phyloP scores from a whole-genome alignment of 352 stramenopile species.

The Phytophthora macrochlamydospora region DNA sequence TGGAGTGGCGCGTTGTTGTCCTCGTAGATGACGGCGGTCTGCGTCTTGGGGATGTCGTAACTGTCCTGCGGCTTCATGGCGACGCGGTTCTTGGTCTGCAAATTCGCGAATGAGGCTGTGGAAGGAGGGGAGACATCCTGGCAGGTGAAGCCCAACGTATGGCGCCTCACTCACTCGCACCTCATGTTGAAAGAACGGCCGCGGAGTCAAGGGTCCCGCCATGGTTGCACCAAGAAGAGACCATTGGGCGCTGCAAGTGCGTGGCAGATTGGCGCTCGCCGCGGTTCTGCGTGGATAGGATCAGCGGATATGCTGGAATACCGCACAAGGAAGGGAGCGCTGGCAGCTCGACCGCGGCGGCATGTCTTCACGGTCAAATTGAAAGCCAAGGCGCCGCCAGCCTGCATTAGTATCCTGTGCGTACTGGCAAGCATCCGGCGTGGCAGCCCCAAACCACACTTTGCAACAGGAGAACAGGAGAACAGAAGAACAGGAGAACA shows the following conservation, averaged over 20 bases:
- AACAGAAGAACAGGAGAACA: no score
- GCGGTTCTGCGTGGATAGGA: constrained; percentile 26
- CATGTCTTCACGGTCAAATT: no score
- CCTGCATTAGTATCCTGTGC: background rate
- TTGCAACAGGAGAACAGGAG: background rate
- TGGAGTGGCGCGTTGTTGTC: constrained; percentile 50
- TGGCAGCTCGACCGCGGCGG: background rate
- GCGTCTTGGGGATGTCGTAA: constrained; percentile 59
- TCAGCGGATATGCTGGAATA: constrained; percentile 20
- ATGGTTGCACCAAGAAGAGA: constrained; percentile 24
- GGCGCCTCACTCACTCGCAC: constrained; percentile 3
- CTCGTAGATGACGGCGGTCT: constrained; percentile 56
- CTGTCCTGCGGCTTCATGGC: constrained; percentile 41
- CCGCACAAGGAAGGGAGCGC: constrained; percentile 20
- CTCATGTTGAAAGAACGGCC: background rate
- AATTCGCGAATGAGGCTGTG: constrained; percentile 24
- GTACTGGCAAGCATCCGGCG: no score
- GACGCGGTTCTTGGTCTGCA: constrained; percentile 4
- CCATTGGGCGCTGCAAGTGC: constrained; percentile 5
- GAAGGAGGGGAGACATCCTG: background rate
- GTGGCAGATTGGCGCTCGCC: constrained; percentile 1
- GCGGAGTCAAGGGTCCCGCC: constrained; percentile 4
- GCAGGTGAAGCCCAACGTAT: constrained; percentile 15
- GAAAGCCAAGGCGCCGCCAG: no score
- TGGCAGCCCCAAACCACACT: background rate